A percentile compares a stretch with the other conserved stretches of the same genome.
These are phyloP conservation scores for Asterophora lycoperdoides DNA, from an alignment of 768 basidiomycete genomes.

Conservation along the genomic window DNA sequence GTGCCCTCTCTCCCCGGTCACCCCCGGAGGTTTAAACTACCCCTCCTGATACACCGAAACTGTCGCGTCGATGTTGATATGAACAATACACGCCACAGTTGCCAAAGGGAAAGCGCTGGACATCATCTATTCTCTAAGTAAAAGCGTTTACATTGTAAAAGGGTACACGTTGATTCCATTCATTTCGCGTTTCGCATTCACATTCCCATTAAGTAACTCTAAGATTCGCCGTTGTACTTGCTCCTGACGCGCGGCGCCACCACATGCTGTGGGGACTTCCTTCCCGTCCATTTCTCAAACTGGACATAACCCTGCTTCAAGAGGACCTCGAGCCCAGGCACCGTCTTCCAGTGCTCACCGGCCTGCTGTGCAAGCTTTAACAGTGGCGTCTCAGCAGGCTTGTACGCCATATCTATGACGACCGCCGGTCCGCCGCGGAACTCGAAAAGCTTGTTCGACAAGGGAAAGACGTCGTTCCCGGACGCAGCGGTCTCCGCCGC, in stretches of 20 bases:
- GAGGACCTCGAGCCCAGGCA: conserved; percentile 81
- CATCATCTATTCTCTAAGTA: not conserved
- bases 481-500: conserved; percentile 43
- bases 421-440: conserved; percentile 49
- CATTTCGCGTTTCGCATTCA: too few species aligned
- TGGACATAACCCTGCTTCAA: conserved; percentile 88
- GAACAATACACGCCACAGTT: too few species aligned
- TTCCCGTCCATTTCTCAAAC: conserved; percentile 78
- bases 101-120: too few species aligned
- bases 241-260: conserved; percentile 49
- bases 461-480: conserved; percentile 34
- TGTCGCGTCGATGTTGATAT: too few species aligned
- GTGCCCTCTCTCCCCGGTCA: not conserved
- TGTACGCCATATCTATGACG: conserved; percentile 93
- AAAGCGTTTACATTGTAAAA: not conserved
- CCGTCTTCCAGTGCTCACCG: conserved; percentile 56
- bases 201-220: not conserved
- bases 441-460: conserved; percentile 56
- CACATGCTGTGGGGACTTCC: conserved; percentile 45
- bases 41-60: not conserved
- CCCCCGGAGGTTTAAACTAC: conserved; percentile 1
- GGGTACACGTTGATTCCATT: not conserved
- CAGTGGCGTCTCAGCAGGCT: conserved; percentile 81
- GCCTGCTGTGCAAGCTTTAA: conserved; percentile 57
- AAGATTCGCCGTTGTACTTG: conserved; percentile 29